phyloP scores from a whole-genome alignment of 257 asterid species.

The Penstemon barbatus region DNA sequence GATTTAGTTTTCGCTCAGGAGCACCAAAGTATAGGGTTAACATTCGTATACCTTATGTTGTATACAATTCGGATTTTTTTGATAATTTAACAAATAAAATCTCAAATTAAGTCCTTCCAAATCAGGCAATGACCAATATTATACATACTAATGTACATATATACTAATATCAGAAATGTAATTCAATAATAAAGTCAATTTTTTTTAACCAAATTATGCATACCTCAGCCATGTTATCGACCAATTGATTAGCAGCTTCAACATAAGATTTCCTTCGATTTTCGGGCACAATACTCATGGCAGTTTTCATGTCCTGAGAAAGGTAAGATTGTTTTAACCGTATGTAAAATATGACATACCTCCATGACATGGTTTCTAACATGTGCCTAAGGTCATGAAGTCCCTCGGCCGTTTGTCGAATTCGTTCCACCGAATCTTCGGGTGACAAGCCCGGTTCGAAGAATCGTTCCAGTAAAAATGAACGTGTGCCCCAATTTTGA shows the following conservation, averaged over 20 bases:
- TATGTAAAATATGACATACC: constrained; percentile 67
- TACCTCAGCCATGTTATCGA: constrained; percentile 79
- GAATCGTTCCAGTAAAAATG: constrained; percentile 42
- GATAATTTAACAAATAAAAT: no score
- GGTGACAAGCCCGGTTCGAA: constrained; percentile 50
- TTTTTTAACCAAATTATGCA: background rate
- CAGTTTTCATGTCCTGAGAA: constrained; percentile 43
- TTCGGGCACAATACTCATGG: constrained; percentile 63
- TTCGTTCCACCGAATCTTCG: constrained; percentile 45
- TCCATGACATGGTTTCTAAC: constrained; percentile 84
- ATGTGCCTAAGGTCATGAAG: constrained; percentile 64
- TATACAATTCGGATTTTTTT: no score
- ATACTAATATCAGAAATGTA: no score
- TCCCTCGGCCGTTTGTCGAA: constrained; percentile 58
- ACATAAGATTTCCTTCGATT: constrained; percentile 40
- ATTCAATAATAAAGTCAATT: no score
- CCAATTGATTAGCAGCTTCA: constrained; percentile 58
- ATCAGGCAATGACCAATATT: no score
- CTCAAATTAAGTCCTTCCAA: no score
- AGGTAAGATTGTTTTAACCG: constrained; percentile 66
- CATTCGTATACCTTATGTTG: no score
- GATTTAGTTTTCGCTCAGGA: no score
- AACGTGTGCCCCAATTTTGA: constrained; percentile 57
- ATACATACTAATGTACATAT: no score
- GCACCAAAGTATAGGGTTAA: no score